These are phyloP conservation scores for Rhynchosporium agropyri DNA, from an alignment of 2,329 filamentous ascomycete genomes.

Conservation along the genomic window DNA sequence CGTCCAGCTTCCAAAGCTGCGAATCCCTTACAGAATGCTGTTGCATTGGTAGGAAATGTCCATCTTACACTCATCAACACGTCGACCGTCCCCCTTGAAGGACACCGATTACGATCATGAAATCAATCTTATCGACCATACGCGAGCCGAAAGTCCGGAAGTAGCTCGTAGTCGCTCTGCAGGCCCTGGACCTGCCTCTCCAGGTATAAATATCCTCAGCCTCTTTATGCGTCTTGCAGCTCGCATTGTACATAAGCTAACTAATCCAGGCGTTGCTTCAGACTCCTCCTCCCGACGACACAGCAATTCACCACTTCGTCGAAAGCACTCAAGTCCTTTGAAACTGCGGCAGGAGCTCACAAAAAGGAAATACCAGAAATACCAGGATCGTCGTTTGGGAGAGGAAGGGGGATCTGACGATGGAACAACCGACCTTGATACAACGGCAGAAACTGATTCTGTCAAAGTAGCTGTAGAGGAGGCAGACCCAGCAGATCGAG, in stretches of 20 bases:
- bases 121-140: constrained; percentile 65
- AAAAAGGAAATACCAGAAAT: constrained; percentile 39
- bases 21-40: constrained; percentile 11
- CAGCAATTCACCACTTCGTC: constrained; percentile 34
- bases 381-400: constrained; percentile 44
- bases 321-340: constrained; percentile 31
- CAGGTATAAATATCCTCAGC: constrained; percentile 4
- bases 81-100: constrained; percentile 57
- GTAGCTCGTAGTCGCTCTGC: constrained; percentile 29
- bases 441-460: constrained; percentile 14
- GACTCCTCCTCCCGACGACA: constrained; percentile 35
- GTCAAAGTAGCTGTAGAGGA: constrained; percentile 18
- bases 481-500: constrained; percentile 24
- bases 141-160: constrained; percentile 19
- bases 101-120: constrained; percentile 70
- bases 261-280: constrained; percentile 19
- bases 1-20: constrained; percentile 8
- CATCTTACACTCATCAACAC: constrained; percentile 41
- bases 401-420: constrained; percentile 20
- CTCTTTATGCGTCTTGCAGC: neutral
- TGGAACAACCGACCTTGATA: constrained; percentile 14
- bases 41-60: constrained; percentile 33
- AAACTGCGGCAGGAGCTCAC: constrained; percentile 36
- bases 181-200: constrained; percentile 18
- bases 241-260: neutral